phyloP scores from a whole-genome alignment of 2,329 filamentous ascomycete species.

The Ceratocystis diversiconidia region DNA sequence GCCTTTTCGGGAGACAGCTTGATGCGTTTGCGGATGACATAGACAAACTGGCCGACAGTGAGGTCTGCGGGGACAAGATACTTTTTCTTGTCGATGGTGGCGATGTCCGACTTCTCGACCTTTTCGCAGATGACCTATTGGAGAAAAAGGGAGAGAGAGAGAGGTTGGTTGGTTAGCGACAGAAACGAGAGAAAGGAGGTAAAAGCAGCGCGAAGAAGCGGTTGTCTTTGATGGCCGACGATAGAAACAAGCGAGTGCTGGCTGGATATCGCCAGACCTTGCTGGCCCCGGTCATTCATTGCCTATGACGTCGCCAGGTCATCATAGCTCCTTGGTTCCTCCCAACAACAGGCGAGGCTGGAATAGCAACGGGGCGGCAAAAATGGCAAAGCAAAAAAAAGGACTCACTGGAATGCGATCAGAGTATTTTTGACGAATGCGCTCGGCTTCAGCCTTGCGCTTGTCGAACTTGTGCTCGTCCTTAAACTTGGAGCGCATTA shows the following conservation, averaged over 20 bases:
- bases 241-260: too few relatives aligned
- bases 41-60: constrained; percentile 98
- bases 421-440: constrained; percentile 96
- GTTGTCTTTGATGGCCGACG: too few relatives aligned
- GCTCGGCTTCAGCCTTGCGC: constrained; percentile 99
- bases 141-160: not conserved
- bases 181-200: not conserved
- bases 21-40: constrained; percentile 99
- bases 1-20: constrained; percentile 99
- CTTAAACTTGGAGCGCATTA: constrained; percentile 99
- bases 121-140: constrained; percentile 95
- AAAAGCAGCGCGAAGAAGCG: not conserved
- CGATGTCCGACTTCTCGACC: constrained; percentile 98
- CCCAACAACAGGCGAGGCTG: not conserved
- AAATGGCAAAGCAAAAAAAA: constrained; percentile 15
- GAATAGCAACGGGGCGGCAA: not conserved
- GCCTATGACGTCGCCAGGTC: constrained; percentile 7
- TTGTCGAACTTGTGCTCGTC: constrained; percentile 99
- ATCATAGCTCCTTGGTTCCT: constrained; percentile 2
- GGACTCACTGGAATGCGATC: constrained; percentile 89
- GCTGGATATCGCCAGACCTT: too few relatives aligned
- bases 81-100: constrained; percentile 99
- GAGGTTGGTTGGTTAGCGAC: not conserved
- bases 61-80: constrained; percentile 95
- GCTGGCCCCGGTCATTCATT: too few relatives aligned